Percentiles rank a stretch among this genome's conserved stretches.
These are phyloP conservation scores for Narthecium ossifragum DNA, from an alignment of 106 monocot species.

Conservation along the genomic window DNA sequence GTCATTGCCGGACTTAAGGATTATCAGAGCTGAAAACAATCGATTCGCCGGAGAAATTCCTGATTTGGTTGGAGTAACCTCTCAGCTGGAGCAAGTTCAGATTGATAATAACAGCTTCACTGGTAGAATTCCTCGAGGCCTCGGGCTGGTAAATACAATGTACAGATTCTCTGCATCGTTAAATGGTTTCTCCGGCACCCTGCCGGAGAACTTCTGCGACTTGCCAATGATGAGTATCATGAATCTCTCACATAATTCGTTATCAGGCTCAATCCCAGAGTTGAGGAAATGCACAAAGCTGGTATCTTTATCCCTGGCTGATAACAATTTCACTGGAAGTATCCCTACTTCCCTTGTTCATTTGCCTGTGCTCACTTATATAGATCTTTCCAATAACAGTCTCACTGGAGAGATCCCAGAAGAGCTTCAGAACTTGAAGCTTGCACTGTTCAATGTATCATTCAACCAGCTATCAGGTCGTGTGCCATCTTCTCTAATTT, in stretches of 20 bases:
- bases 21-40: slow-evolving; percentile 62
- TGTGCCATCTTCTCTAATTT: slow-evolving; percentile 36
- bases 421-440: slow-evolving; percentile 59
- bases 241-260: slow-evolving; percentile 58
- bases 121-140: slow-evolving; percentile 38
- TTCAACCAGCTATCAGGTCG: slow-evolving; percentile 57
- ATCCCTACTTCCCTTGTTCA: slow-evolving; percentile 48
- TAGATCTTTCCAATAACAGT: slow-evolving; percentile 62
- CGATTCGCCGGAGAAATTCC: slow-evolving; percentile 51
- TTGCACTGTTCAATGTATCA: slow-evolving; percentile 73
- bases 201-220: slow-evolving; percentile 57
- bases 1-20: slow-evolving; percentile 41
- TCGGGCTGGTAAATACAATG: slow-evolving; percentile 41
- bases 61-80: slow-evolving; percentile 10
- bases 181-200: slow-evolving; percentile 38
- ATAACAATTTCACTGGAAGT: slow-evolving; percentile 47
- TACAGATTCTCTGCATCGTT: slow-evolving; percentile 63
- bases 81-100: slow-evolving; percentile 64
- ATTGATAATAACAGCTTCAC: slow-evolving; percentile 63
- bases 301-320: slow-evolving; percentile 56
- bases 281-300: slow-evolving; percentile 45
- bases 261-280: slow-evolving; percentile 52
- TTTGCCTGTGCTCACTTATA: slow-evolving; percentile 65
- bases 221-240: slow-evolving; percentile 63
- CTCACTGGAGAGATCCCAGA: slow-evolving; percentile 60